A percentile compares a stretch with the other conserved stretches of the same genome.
Evolutionary conservation across 2,329 filamentous ascomycete genomes (phyloP).

Genomic region (Aspergillus fructus): DNA sequence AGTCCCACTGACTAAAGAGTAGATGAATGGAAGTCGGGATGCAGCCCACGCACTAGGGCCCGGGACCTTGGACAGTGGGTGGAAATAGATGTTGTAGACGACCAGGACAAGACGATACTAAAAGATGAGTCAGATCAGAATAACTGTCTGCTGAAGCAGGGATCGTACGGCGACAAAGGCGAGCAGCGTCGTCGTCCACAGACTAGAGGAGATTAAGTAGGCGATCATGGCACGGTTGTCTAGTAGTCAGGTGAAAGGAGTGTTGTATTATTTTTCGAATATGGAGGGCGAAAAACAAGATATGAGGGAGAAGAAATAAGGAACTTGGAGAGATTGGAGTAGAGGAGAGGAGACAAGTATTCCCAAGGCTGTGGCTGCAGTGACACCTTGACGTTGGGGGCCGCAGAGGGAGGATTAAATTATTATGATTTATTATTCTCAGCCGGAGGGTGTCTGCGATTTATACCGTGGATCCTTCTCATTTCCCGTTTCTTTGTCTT

Average conservation of each 20-base stretch:
- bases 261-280: no score
- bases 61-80: not conserved
- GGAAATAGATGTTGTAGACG: not conserved
- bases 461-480: not conserved
- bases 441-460: not conserved
- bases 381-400: no score
- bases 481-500: not conserved
- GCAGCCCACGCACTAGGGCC: not conserved
- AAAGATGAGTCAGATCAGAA: not conserved
- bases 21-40: slow-evolving; percentile 1
- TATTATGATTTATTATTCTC: no score
- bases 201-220: not conserved
- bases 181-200: not conserved
- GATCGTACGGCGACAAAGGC: not conserved
- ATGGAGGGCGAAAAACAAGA: no score
- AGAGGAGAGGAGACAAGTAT: no score
- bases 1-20: not conserved
- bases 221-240: not conserved
- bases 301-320: no score
- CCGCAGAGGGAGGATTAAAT: no score
- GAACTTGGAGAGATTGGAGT: no score
- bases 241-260: no score
- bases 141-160: not conserved
- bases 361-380: no score
- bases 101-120: not conserved